phyloP scores from a whole-genome alignment of 495 filamentous ascomycete species.

The Annulohypoxylon nitens region DNA sequence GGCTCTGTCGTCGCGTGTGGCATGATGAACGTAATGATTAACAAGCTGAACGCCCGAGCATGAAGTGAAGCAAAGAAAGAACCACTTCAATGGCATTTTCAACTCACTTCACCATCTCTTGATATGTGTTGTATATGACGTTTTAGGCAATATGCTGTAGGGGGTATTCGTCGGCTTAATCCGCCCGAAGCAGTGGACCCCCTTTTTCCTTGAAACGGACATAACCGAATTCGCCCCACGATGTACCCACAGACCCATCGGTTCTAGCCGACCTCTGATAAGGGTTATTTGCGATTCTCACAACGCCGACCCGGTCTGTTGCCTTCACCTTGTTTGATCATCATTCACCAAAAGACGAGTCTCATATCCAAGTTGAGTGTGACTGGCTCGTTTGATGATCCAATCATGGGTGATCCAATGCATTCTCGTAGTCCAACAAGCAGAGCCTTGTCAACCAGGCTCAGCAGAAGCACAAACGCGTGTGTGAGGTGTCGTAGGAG shows the following conservation, averaged over 20 bases:
- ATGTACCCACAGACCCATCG: neutral
- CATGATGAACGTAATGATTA: constrained; percentile 14
- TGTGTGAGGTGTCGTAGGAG: constrained; percentile 33
- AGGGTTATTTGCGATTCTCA: constrained; percentile 1
- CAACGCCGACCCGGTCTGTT: neutral
- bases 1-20: constrained; percentile 25
- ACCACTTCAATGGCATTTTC: neutral
- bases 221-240: neutral
- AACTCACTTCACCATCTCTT: neutral
- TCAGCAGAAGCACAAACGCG: constrained; percentile 36
- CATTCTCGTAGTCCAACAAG: constrained; percentile 29
- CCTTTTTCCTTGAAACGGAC: neutral
- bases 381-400: constrained; percentile 2
- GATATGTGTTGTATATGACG: neutral
- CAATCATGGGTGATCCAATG: constrained; percentile 28
- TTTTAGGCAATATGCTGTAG: constrained; percentile 2
- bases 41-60: neutral
- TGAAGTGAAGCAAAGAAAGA: neutral
- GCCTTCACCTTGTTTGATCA: neutral
- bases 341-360: neutral
- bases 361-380: neutral
- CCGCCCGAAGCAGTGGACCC: constrained; percentile 5
- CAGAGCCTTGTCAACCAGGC: constrained; percentile 22
- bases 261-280: constrained; percentile 1
- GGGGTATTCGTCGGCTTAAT: constrained; percentile 1